Base-by-base conservation (phyloP, 2,329 filamentous ascomycete species). In the Penicillium rolfsii region DNA sequence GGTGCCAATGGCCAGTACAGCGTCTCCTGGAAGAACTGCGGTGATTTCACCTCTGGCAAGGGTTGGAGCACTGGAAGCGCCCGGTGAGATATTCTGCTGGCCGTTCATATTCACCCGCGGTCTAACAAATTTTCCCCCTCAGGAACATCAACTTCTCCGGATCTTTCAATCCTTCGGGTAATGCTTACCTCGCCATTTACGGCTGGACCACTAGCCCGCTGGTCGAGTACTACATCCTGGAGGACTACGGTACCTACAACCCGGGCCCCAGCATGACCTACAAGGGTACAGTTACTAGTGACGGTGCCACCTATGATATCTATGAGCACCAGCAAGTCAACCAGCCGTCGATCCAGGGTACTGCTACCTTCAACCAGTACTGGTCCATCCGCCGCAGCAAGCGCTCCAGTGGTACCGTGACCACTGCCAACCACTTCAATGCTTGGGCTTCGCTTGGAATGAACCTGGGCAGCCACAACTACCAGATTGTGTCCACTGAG, bases 61-160 rank as follows among this genome's bases (percentile, higher is more conserved):
- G 85, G 85, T 41, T 87, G 84, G 84, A 81, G 81, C 58, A 80
- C 83, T 19, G 84, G 84, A 49, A 79, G 72, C 60, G 72, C 76
- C 33, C 77, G 81, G 82, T 85, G 78, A 60, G 74, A 38, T 16
- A 0, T 46, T 46, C 45, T 19, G 8, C 14, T 1, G n/a, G 1
- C 1, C 3, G 19, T 48, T 16, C 4, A 30, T 6, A 33, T 9
- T 54, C 22, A 14, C 22, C 33, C 36, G 9, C 36, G 40, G 14
- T 26, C 50, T 53, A 53, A 53, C 22, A 26, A 22, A 9, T 33
- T 16, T 5, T n/a, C 28, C 4, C 11, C 41, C 26, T 41, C 11
- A 70, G 70, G 53, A 63, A 59, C 22, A 74, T 77, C 59, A 72
- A 57, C 22, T 77, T 73, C 56, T 64, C 65, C 19, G 74, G 71